Base-by-base conservation (phyloP, 768 basidiomycete species). In the Naganishia vishniacii region DNA sequence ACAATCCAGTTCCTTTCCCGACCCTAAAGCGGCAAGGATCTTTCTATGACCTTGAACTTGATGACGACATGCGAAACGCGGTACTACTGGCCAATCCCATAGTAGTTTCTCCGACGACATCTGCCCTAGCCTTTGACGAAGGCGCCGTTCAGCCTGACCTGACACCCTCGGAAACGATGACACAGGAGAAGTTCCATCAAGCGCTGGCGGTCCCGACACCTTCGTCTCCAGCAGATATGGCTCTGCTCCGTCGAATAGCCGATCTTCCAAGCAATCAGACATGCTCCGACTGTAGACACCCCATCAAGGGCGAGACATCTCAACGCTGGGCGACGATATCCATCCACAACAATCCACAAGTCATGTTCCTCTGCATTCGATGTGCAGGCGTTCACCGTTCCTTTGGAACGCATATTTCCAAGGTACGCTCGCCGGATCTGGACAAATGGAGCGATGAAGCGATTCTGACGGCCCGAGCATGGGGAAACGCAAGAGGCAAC, bases 361-460 rank as follows among this genome's bases (percentile, higher is more conserved):
- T 75, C 25, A 31, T 73, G 59, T 77, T 77, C 56, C 66, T 77
- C 34, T 77, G 76, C 56, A 75, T 75, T 26, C 65, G 76, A 32
- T 77, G 76, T 59, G 71, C 70, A 29, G 76, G 76, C 3, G 48
- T 75, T 0, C 76, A 77, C 49, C 70, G 76, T 18, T 63, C 68
- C 15, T 67, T 77, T 18, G 76, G 76, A 7, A 75, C 76, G 26
- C 76, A 77, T 49, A 72, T 77, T 37, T 77, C 76, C 16, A 77
- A 77, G 61, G 70, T 75, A 12, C 67, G 76, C 16, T 72, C 72
- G 2, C 73, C 74, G 9, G 74, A 77, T 62, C 48, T 77, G 41
- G 76, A 77, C 61, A 68, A 69, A 20, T 77, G 76, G 76, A 70
- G 64, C 7, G 66, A 66, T 11, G 74, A 75, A 44, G 68, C 68